Evolutionary conservation across 495 filamentous ascomycete genomes (phyloP), one percentile per base, ranked within the genome.

Genomic region (Terfezia claveryi): DNA sequence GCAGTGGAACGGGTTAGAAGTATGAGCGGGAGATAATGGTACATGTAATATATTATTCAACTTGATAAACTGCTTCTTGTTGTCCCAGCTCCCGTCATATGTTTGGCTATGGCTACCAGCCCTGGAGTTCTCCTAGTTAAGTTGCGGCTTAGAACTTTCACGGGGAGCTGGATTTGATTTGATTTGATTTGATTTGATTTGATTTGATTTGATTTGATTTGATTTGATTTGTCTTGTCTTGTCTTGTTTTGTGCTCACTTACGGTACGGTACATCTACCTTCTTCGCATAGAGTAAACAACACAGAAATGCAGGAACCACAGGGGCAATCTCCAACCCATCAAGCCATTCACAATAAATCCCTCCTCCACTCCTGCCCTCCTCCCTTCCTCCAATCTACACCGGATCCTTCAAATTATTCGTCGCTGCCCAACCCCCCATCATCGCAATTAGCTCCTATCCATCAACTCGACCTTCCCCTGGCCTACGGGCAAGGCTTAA

Each of bases 391-490:
- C 17, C n/a, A 4, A 27, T 9, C 56, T 54, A 63, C 38, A 64
- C 53, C 2, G 61, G 61, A 10, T 64, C 61, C 57, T 64, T 61
- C 1, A 63, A 38, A 37, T 61, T 64, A 36, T 60, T 50, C 55
- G 61, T 63, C 9, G 61, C 61, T 63, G 52, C 36, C 5, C n/a
- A 11, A 16, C 38, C 38, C 38, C 38, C 10, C 10, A 44, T 44
- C 16, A 10, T 44, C 20, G 20, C 20, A 20, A 20, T 20, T 20
- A 20, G 20, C 20, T 20, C 20, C 20, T 20, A 20, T 20, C 20
- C 20, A 20, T 20, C 20, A 20, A 20, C 20, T 20, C 20, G 20
- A 23, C 41, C 37, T 12, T 10, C 23, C 9, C 16, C 10, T 23
- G 36, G 9, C 10, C 4, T 7, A 2, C 3, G 23, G 32, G 10